A percentile compares a stretch with the other conserved stretches of the same genome.
phyloP scores from a whole-genome alignment of 2,329 filamentous ascomycete species.

The Aspergillus ibericus region DNA sequence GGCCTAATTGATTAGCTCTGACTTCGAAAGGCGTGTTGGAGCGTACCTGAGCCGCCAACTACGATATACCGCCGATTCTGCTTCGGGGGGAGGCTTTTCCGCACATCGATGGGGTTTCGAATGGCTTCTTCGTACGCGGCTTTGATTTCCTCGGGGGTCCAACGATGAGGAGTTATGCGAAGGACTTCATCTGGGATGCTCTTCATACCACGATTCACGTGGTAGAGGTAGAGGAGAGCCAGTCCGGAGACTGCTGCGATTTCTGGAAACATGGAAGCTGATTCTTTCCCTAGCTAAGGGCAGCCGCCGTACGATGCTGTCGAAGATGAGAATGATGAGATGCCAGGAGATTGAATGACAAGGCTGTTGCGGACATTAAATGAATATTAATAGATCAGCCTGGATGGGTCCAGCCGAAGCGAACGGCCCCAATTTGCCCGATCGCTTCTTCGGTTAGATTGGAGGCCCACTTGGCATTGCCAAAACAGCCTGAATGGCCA shows the following conservation, averaged over 20 bases:
- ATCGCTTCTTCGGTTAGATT: too few species aligned
- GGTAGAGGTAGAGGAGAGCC: constrained; percentile 28
- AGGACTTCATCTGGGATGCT: constrained; percentile 28
- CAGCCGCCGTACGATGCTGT: too few species aligned
- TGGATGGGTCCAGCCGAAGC: too few species aligned
- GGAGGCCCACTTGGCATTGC: too few species aligned
- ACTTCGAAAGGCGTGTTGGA: neutral
- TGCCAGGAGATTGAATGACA: too few species aligned
- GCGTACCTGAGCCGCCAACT: constrained; percentile 41
- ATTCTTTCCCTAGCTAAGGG: too few species aligned
- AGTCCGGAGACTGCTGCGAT: constrained; percentile 21
- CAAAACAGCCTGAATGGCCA: too few species aligned
- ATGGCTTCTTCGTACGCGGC: constrained; percentile 31
- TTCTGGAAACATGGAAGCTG: constrained; percentile 17
- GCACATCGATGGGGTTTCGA: constrained; percentile 33
- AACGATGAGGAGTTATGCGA: constrained; percentile 30
- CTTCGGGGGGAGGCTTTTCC: constrained; percentile 37
- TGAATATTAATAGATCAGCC: too few species aligned
- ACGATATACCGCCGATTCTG: constrained; percentile 41
- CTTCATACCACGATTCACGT: constrained; percentile 32
- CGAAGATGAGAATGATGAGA: too few species aligned
- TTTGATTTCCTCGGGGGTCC: constrained; percentile 37
- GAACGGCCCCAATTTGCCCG: too few species aligned
- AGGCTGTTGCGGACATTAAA: too few species aligned
- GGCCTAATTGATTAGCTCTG: constrained; percentile 41